Conservation (phyloP, 352 stramenopile species). For the Phytopythium montanum region DNA sequence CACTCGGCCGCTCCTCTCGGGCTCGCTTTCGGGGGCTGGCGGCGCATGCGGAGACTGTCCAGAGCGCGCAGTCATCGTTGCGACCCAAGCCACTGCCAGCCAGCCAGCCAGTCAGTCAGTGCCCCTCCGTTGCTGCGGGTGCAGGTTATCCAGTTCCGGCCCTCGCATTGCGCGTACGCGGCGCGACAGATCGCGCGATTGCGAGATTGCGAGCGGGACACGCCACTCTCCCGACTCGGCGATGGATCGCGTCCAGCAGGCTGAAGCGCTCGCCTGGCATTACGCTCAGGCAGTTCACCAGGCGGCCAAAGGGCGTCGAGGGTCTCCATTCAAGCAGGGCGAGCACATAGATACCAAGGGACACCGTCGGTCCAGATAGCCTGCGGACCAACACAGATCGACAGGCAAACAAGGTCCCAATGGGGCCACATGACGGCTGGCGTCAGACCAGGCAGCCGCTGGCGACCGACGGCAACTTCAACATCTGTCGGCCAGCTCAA, state of each 20-base stretch:
- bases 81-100: background rate
- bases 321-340: too few species aligned
- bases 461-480: conserved; percentile 1
- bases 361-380: too few species aligned
- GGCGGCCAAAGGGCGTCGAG: too few species aligned
- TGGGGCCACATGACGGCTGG: background rate
- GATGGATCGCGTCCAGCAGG: too few species aligned
- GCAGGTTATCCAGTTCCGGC: background rate
- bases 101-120: too few species aligned
- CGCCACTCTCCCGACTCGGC: background rate
- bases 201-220: background rate
- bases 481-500: background rate
- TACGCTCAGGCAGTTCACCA: too few species aligned
- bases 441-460: background rate
- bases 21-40: too few species aligned
- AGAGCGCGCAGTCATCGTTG: background rate
- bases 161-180: background rate
- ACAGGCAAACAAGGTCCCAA: background rate
- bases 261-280: too few species aligned
- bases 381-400: too few species aligned
- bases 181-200: background rate
- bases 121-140: background rate
- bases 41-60: too few species aligned
- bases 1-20: background rate
- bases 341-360: too few species aligned